A percentile compares a stretch with the other conserved stretches of the same genome.
Evolutionary conservation across 2,329 filamentous ascomycete genomes (phyloP).

Genomic region (Parascedosporium putredinis): DNA sequence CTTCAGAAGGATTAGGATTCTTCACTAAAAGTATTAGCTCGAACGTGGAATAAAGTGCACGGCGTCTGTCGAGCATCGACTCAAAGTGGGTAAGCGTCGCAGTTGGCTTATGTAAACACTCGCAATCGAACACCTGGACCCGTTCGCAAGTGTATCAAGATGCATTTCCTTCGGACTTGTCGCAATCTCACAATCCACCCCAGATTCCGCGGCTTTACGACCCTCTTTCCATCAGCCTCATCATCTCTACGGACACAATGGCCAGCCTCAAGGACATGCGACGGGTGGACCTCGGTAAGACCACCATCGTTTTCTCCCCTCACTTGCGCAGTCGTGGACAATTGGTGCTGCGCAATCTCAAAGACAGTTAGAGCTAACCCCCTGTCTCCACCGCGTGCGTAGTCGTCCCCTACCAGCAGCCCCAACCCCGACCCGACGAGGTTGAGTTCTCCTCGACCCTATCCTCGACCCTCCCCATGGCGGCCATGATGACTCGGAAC

Average conservation of each 20-base stretch:
- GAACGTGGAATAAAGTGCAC: too few species aligned
- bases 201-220: background rate
- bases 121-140: too few species aligned
- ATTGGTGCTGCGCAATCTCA: background rate
- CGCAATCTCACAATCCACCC: background rate
- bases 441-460: slow-evolving; percentile 64
- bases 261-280: slow-evolving; percentile 67
- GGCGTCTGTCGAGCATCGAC: too few species aligned
- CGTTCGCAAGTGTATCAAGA: too few species aligned
- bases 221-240: background rate
- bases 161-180: background rate
- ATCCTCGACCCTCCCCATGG: slow-evolving; percentile 82
- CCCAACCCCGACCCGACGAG: slow-evolving; percentile 49
- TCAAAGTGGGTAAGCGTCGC: too few species aligned
- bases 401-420: slow-evolving; percentile 87
- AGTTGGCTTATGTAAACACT: too few species aligned
- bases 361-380: slow-evolving; percentile 1
- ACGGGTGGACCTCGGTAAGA: slow-evolving; percentile 59
- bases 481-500: slow-evolving; percentile 87
- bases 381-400: slow-evolving; percentile 11
- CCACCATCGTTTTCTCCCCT: background rate
- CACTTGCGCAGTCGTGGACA: background rate
- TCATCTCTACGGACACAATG: slow-evolving; percentile 31
- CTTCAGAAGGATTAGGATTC: too few species aligned
- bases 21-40: too few species aligned